Evolutionary conservation across 345 rosid genomes (phyloP).

Genomic region (Microthlaspi erraticum): DNA sequence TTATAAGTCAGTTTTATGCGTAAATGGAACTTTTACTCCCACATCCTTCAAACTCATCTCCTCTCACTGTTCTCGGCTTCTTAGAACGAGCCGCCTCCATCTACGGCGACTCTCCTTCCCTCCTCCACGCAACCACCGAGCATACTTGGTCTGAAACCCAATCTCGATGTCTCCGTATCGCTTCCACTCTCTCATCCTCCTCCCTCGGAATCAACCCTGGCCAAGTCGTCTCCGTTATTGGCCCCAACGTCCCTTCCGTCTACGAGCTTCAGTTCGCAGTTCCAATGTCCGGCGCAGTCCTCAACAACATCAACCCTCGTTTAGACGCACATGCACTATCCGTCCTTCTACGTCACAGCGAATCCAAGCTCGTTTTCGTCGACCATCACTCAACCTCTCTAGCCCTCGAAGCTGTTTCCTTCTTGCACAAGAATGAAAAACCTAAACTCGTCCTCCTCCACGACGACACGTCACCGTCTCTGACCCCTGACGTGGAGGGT

Average conservation of each 20-base stretch:
- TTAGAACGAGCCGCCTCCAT: conserved; percentile 61
- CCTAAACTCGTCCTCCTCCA: conserved; percentile 54
- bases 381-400: conserved; percentile 46
- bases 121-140: conserved; percentile 48
- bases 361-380: conserved; percentile 64
- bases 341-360: conserved; percentile 52
- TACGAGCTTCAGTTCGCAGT: conserved; percentile 75
- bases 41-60: conserved; percentile 52
- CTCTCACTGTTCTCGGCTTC: conserved; percentile 59
- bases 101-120: conserved; percentile 57
- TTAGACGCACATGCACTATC: conserved; percentile 59
- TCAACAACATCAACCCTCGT: conserved; percentile 64
- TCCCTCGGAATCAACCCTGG: conserved; percentile 51
- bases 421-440: conserved; percentile 35
- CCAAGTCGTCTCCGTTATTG: conserved; percentile 61
- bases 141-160: conserved; percentile 64
- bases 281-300: conserved; percentile 69
- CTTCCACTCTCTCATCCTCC: conserved; percentile 59
- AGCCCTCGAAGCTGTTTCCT: conserved; percentile 51
- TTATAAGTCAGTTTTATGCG: too few species aligned
- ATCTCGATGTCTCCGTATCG: conserved; percentile 67
- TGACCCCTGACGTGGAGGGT: background rate
- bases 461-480: conserved; percentile 25
- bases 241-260: conserved; percentile 63
- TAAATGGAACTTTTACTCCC: conserved; percentile 56